phyloP scores from a whole-genome alignment of 108 stramenopile species.

The Fragilariopsis cylindrus region DNA sequence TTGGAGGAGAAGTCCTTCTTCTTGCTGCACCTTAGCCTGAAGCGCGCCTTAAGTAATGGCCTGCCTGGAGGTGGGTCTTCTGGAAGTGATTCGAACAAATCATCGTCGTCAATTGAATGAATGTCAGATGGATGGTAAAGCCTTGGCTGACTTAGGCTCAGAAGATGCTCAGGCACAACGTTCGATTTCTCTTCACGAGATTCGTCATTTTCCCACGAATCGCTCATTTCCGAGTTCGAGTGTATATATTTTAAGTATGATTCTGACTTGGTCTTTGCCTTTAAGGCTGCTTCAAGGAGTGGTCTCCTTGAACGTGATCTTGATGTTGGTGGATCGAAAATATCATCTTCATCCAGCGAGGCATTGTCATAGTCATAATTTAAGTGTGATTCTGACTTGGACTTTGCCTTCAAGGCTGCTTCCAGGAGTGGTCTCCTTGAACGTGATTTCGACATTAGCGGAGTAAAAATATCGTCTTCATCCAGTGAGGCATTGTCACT shows the following conservation, averaged over 20 bases:
- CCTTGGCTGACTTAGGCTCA: neutral
- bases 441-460: neutral
- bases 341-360: neutral
- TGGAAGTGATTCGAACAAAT: neutral
- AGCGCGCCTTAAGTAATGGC: neutral
- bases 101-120: neutral
- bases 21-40: neutral
- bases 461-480: slow-evolving; percentile 3
- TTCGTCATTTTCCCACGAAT: neutral
- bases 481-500: neutral
- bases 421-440: neutral
- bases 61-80: neutral
- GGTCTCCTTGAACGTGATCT: neutral
- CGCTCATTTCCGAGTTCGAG: neutral
- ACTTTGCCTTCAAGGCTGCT: neutral
- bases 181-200: neutral
- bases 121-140: neutral
- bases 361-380: neutral
- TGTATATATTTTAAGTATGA: neutral
- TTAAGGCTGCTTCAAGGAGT: neutral
- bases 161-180: neutral
- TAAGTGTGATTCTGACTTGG: neutral
- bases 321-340: neutral
- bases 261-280: neutral
- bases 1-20: neutral